Evolutionary conservation across 352 stramenopile genomes (phyloP).

Genomic region (Globisporangium cylindrosporum): DNA sequence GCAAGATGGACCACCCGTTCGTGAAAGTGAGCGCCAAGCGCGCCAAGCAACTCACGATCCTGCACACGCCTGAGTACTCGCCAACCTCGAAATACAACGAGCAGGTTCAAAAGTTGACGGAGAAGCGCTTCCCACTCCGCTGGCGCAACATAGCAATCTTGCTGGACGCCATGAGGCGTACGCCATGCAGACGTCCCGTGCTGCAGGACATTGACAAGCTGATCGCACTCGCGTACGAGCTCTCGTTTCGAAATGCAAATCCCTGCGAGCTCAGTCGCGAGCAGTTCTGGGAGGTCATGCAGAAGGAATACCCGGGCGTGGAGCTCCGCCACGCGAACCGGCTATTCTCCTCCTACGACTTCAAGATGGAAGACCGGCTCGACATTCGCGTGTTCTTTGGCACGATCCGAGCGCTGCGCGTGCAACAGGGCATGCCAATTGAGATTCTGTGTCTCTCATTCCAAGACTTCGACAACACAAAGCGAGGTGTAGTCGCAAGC

Average conservation of each 20-base stretch:
- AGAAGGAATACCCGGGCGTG: slow-evolving; percentile 45
- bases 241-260: slow-evolving; percentile 40
- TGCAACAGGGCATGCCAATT: slow-evolving; percentile 52
- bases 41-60: slow-evolving; percentile 42
- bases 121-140: slow-evolving; percentile 39
- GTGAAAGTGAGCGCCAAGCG: slow-evolving; percentile 33
- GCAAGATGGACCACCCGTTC: slow-evolving; percentile 43
- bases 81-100: slow-evolving; percentile 29
- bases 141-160: slow-evolving; percentile 45
- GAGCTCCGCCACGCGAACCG: slow-evolving; percentile 45
- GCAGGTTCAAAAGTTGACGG: slow-evolving; percentile 31
- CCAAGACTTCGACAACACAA: slow-evolving; percentile 45
- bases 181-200: slow-evolving; percentile 50
- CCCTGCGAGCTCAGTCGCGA: slow-evolving; percentile 32
- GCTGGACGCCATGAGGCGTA: slow-evolving; percentile 55
- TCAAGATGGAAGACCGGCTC: slow-evolving; percentile 36
- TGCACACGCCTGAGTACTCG: slow-evolving; percentile 50
- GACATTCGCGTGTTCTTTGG: slow-evolving; percentile 57
- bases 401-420: slow-evolving; percentile 45
- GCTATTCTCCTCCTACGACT: slow-evolving; percentile 65
- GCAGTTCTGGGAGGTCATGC: slow-evolving; percentile 48
- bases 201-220: slow-evolving; percentile 72
- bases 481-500: slow-evolving; percentile 21
- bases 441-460: slow-evolving; percentile 45
- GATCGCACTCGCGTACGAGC: slow-evolving; percentile 41